Percentiles rank a stretch among this genome's conserved stretches.
Evolutionary conservation across 345 rosid genomes (phyloP).

Genomic region (Lepidium africanum): DNA sequence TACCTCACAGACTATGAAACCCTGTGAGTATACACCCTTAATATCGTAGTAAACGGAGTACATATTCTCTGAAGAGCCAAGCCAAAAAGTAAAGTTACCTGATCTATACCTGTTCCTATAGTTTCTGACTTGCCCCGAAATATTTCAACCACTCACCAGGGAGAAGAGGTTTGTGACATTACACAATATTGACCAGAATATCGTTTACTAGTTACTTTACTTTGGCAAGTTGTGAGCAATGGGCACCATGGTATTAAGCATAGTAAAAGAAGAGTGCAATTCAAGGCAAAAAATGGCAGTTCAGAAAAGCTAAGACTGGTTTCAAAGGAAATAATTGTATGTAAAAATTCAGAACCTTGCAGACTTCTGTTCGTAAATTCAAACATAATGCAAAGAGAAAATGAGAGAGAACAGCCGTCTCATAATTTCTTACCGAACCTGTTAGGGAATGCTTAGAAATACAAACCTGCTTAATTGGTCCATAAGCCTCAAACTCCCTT

Average conservation of each 20-base stretch:
- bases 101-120: constrained; percentile 33
- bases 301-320: background rate
- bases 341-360: background rate
- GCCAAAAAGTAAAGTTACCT: constrained; percentile 39
- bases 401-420: constrained; percentile 17
- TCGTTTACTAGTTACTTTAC: constrained; percentile 4
- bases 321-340: background rate
- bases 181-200: constrained; percentile 3
- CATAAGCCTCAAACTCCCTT: constrained; percentile 99
- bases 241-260: background rate
- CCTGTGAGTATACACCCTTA: constrained; percentile 5
- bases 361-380: background rate
- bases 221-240: background rate
- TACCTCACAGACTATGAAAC: constrained; percentile 31
- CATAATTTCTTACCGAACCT: constrained; percentile 83
- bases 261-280: constrained; percentile 3
- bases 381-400: constrained; percentile 13
- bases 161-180: constrained; percentile 17
- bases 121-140: constrained; percentile 34
- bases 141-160: constrained; percentile 25
- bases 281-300: background rate
- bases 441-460: constrained; percentile 43
- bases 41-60: background rate
- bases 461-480: constrained; percentile 99
- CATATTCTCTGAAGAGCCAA: constrained; percentile 8